Evolutionary conservation across 2,329 filamentous ascomycete species (phyloP).

Genomic region (Trichoderma sp.): DNA sequence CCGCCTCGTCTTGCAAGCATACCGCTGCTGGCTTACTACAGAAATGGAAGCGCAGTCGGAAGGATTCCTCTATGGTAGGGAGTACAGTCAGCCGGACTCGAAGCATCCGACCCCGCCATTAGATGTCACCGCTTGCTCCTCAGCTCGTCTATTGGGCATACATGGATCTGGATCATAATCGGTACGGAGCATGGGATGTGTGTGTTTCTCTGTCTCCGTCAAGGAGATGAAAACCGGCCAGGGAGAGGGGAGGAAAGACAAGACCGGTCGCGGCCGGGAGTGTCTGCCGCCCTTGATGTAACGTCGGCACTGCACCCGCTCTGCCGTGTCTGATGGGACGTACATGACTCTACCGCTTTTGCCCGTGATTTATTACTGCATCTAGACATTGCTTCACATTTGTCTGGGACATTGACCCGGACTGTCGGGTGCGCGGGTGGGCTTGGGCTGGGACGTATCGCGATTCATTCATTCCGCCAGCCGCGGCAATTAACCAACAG

Average conservation of each 20-base stretch:
- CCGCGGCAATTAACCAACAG: not conserved
- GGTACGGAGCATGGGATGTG: not conserved
- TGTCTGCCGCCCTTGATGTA: constrained; percentile 1
- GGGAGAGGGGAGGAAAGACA: not conserved
- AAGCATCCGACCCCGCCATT: not conserved
- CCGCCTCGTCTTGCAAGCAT: not conserved
- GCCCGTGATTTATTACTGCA: not conserved
- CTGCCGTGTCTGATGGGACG: not conserved
- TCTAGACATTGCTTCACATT: not conserved
- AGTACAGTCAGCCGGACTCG: not conserved
- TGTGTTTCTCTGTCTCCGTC: not conserved
- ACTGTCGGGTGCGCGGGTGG: not conserved
- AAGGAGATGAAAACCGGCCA: not conserved
- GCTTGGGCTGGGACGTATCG: not conserved
- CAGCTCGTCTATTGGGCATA: not conserved
- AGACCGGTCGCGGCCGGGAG: not conserved
- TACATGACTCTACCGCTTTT: not conserved
- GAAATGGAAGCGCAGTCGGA: not conserved
- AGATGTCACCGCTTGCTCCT: not conserved
- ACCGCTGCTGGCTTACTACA: not conserved
- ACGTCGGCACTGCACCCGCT: constrained; percentile 2
- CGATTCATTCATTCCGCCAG: not conserved
- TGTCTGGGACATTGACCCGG: not conserved
- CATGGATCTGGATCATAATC: not conserved
- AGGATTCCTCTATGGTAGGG: not conserved